Base-by-base conservation (phyloP, 1,284 basidiomycete genomes). In the Boletus smithii region DNA sequence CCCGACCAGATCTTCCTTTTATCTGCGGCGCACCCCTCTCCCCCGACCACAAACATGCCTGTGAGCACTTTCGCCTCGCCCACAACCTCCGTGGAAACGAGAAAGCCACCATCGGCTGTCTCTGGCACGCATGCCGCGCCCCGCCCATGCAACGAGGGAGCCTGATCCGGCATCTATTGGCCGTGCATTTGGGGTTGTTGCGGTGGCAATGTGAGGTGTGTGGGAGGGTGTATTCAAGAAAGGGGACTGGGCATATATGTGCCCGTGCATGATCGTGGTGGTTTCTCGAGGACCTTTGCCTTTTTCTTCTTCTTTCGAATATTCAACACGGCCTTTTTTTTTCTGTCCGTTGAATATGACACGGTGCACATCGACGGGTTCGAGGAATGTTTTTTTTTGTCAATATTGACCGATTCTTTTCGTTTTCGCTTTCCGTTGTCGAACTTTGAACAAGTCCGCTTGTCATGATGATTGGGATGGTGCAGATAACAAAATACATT, bases 71-170 rank as follows among this genome's bases (percentile, higher is more conserved):
- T 36, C 58, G 60, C 1, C 16, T 30, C 4, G 46, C 8, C 3
- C 57, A 59, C 14, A 16, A 40, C 10, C 4, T 59, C 14, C 45
- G 60, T 4, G 57, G 57, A 1, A 60, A 49, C n/a, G 60, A 59
- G 11, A 59, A 49, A 26, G 48, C 3, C 17, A 33, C 26, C 8
- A 40, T 44, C 9, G 1, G 5, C 6, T 59, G 57, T 13, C 29
- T 11, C 1, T 59, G 57, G 57, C 6, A 45, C 5, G 42, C 5
- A 8, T 59, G 57, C 26, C 18, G 11, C 1, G 49, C 49, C 4
- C 34, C 45, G 1, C 58, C 49, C 3, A 59, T 59, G 57, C 58
- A 59, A 14, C 46, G 58, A 8, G 60, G 57, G 0, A 59, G 60
- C 8, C 10, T 59, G 6, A 42, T 61, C 13, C 29, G 57, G 7